Evolutionary conservation across 257 asterid species (phyloP).

Genomic region (Rubia yunnanensis): DNA sequence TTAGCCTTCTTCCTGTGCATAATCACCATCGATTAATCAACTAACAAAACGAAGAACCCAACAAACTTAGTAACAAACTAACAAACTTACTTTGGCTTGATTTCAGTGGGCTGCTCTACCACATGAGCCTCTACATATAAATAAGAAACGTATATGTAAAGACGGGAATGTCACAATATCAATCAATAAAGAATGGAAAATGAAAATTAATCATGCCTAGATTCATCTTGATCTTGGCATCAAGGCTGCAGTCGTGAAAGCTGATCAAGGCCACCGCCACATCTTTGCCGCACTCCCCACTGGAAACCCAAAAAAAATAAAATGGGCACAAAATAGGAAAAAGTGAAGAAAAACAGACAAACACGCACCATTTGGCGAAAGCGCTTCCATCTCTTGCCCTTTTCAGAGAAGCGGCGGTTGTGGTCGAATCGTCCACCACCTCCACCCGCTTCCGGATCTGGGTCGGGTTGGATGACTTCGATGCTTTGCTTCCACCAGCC

Average conservation of each 20-base stretch:
- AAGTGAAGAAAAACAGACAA: neutral
- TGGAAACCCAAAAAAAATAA: constrained; percentile 10
- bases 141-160: neutral
- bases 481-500: constrained; percentile 7
- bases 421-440: neutral
- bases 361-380: constrained; percentile 58
- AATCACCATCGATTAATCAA: neutral
- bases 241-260: constrained; percentile 72
- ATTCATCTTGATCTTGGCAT: constrained; percentile 73
- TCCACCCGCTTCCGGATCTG: constrained; percentile 11
- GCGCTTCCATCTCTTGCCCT: constrained; percentile 85
- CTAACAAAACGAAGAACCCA: neutral
- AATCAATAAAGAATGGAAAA: neutral
- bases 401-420: neutral
- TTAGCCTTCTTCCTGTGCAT: constrained; percentile 43
- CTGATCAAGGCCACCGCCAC: constrained; percentile 72
- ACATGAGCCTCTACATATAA: constrained; percentile 46
- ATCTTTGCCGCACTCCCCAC: constrained; percentile 63
- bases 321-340: neutral
- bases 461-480: constrained; percentile 11
- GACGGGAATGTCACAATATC: neutral
- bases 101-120: constrained; percentile 44
- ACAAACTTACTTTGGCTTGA: constrained; percentile 39
- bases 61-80: neutral
- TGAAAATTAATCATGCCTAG: constrained; percentile 29